Evolutionary conservation across 345 rosid species (phyloP).

Genomic region (Citrus cavaleriei): DNA sequence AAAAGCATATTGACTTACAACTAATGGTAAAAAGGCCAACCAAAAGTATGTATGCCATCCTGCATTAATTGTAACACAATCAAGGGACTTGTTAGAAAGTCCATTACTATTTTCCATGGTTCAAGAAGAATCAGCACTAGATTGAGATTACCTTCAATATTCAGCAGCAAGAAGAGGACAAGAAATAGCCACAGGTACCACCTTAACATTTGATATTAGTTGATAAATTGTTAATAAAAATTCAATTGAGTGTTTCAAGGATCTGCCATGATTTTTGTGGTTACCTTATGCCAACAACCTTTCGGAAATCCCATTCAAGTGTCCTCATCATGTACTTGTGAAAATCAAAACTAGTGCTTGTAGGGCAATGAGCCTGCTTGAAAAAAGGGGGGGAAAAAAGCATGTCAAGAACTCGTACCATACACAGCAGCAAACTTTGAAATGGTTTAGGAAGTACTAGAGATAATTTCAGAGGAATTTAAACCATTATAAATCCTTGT

Average conservation of each 20-base stretch:
- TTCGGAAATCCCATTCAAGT: constrained; percentile 60
- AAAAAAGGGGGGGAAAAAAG: neutral
- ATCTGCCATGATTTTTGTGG: neutral
- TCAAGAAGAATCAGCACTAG: neutral
- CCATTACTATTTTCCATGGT: neutral
- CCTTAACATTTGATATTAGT: constrained; percentile 29
- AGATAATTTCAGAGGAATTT: constrained; percentile 6
- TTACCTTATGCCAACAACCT: constrained; percentile 77
- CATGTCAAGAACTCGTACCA: neutral
- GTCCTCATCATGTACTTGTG: constrained; percentile 65
- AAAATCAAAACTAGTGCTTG: constrained; percentile 39
- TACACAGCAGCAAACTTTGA: neutral
- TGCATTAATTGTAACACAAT: constrained; percentile 22
- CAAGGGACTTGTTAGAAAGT: neutral
- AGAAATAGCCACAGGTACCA: constrained; percentile 93
- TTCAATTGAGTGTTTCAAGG: neutral
- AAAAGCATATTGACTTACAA: constrained; percentile 43
- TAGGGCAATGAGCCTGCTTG: constrained; percentile 45
- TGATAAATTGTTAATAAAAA: neutral
- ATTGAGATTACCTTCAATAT: constrained; percentile 51
- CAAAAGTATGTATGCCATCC: constrained; percentile 91
- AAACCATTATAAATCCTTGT: constrained; percentile 70
- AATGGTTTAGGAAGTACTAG: neutral
- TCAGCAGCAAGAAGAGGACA: constrained; percentile 67
- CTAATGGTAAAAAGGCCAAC: constrained; percentile 77